phyloP scores from a whole-genome alignment of 345 rosid genomes.

The Populus simonii region DNA sequence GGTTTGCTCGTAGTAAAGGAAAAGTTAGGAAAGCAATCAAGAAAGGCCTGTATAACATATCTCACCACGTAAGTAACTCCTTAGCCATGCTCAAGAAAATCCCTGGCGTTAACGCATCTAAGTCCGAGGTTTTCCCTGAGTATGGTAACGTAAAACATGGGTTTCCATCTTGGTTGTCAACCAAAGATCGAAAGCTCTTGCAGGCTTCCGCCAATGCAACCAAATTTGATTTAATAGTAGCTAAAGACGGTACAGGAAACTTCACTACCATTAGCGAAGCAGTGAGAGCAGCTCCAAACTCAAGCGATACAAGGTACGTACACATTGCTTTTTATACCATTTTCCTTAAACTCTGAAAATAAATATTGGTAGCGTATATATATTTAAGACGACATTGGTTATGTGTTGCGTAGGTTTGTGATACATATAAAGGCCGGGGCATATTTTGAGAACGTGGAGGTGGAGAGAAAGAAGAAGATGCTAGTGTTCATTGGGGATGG shows the following conservation, averaged over 20 bases:
- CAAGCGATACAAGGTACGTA: slow-evolving; percentile 57
- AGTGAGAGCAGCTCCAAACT: slow-evolving; percentile 65
- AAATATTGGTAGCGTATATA: too few relatives aligned
- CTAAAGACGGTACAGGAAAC: slow-evolving; percentile 71
- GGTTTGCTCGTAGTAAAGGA: slow-evolving; percentile 47
- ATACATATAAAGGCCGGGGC: slow-evolving; percentile 73
- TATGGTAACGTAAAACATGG: slow-evolving; percentile 43
- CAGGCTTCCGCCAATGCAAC: slow-evolving; percentile 34
- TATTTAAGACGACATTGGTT: neutral
- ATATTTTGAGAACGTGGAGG: slow-evolving; percentile 74
- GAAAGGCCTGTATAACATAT: slow-evolving; percentile 46
- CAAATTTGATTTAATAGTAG: slow-evolving; percentile 50
- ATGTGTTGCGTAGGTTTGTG: slow-evolving; percentile 46
- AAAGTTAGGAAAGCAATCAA: slow-evolving; percentile 40
- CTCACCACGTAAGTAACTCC: slow-evolving; percentile 63
- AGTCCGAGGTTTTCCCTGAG: slow-evolving; percentile 33
- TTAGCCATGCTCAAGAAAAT: slow-evolving; percentile 59
- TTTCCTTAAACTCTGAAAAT: too few relatives aligned
- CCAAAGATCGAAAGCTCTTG: slow-evolving; percentile 44
- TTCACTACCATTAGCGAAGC: slow-evolving; percentile 61
- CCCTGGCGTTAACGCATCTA: slow-evolving; percentile 34
- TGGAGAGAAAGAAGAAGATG: slow-evolving; percentile 47
- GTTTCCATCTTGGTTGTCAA: slow-evolving; percentile 58
- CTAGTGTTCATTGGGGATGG: slow-evolving; percentile 86
- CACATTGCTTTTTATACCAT: neutral